Percentiles rank a stretch among this genome's conserved stretches.
Conservation (phyloP, 2,329 filamentous ascomycete species). For the Ascomycota sp. region DNA sequence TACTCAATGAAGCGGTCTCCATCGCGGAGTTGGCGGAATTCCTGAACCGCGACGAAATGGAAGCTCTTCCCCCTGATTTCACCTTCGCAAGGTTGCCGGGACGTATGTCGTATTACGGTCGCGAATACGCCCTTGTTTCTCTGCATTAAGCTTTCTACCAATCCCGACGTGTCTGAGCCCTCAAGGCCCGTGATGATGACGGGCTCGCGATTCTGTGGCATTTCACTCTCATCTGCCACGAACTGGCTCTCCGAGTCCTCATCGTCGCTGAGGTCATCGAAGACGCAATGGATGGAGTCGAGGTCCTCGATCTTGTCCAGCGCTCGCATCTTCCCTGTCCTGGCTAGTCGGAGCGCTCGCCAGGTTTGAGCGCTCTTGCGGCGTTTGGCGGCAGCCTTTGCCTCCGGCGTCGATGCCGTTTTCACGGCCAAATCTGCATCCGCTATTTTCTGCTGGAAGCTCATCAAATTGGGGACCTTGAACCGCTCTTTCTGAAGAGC, state of each 20-base stretch:
- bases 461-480: constrained; percentile 46
- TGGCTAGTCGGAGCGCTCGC: constrained; percentile 68
- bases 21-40: constrained; percentile 37
- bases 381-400: constrained; percentile 35
- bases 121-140: constrained; percentile 46
- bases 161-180: constrained; percentile 39
- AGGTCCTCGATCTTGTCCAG: constrained; percentile 82
- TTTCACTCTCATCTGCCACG: constrained; percentile 11
- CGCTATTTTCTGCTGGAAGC: constrained; percentile 53
- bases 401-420: constrained; percentile 46
- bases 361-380: constrained; percentile 77
- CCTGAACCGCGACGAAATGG: constrained; percentile 33
- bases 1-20: constrained; percentile 39
- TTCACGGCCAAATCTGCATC: constrained; percentile 72
- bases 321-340: constrained; percentile 47
- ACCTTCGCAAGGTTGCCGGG: constrained; percentile 24
- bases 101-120: constrained; percentile 33
- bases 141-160: constrained; percentile 42
- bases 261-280: constrained; percentile 22
- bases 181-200: constrained; percentile 50
- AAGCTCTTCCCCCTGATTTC: constrained; percentile 31
- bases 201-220: constrained; percentile 27
- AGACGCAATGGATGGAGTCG: constrained; percentile 43
- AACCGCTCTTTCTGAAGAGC: constrained; percentile 48
- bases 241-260: constrained; percentile 16